These are phyloP conservation scores for Xylariaceae sp. DNA, from an alignment of 2,329 filamentous ascomycete genomes.

Conservation along the genomic window DNA sequence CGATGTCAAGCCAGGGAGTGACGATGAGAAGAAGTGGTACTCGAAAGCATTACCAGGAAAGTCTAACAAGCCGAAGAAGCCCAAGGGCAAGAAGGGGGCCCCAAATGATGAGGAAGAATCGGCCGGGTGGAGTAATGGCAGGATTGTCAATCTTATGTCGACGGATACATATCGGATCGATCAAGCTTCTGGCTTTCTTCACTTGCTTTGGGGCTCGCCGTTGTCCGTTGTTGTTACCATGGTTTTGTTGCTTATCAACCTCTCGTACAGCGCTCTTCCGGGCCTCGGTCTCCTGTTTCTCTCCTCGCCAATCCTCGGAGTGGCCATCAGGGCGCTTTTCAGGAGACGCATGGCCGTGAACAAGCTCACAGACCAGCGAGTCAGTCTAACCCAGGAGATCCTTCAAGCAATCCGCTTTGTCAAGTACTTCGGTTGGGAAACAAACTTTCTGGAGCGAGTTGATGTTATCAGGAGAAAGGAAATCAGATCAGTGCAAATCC, in stretches of 20 bases:
- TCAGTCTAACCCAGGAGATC: constrained; percentile 89
- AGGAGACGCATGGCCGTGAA: constrained; percentile 75
- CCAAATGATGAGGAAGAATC: constrained; percentile 69
- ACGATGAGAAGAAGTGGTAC: constrained; percentile 39
- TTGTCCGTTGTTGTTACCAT: constrained; percentile 75
- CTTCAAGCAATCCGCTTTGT: constrained; percentile 88
- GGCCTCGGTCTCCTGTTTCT: constrained; percentile 81
- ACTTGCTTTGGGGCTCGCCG: constrained; percentile 86
- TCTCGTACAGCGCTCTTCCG: constrained; percentile 84
- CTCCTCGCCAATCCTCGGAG: constrained; percentile 71
- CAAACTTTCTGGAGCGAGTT: constrained; percentile 74
- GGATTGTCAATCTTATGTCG: constrained; percentile 90
- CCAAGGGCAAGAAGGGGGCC: constrained; percentile 41
- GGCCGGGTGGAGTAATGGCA: constrained; percentile 85
- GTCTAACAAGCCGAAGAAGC: constrained; percentile 29
- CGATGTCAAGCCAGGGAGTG: constrained; percentile 30
- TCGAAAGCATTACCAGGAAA: constrained; percentile 42
- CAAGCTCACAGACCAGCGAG: constrained; percentile 88
- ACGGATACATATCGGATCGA: constrained; percentile 93
- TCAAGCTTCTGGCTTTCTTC: constrained; percentile 82
- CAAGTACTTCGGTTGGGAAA: constrained; percentile 96
- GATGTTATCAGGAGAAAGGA: constrained; percentile 70
- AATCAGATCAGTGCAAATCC: constrained; percentile 76
- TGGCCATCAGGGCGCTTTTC: constrained; percentile 73
- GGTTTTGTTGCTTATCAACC: constrained; percentile 75